A percentile compares a stretch with the other conserved stretches of the same genome.
Conservation (phyloP, 768 basidiomycete species). For the Mycena pura region DNA sequence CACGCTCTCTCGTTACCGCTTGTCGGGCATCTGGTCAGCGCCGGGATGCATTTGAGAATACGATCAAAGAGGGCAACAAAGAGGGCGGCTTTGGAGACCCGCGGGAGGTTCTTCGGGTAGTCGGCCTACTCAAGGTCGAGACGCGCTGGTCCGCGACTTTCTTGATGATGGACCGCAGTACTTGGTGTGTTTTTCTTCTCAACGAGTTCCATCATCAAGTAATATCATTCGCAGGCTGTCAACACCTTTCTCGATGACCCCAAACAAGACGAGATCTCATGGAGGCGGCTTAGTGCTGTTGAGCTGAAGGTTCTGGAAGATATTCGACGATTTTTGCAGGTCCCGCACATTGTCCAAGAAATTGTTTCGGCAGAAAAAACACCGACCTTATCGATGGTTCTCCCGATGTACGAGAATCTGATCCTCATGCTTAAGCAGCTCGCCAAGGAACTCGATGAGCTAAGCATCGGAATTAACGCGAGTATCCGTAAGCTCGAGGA, state of each 20-base stretch:
- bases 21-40: conserved; percentile 24
- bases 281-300: background rate
- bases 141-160: conserved; percentile 39
- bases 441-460: background rate
- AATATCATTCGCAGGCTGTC: conserved; percentile 1
- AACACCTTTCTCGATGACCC: conserved; percentile 14
- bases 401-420: conserved; percentile 37
- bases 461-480: conserved; percentile 18
- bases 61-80: conserved; percentile 14
- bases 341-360: conserved; percentile 34
- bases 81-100: conserved; percentile 1
- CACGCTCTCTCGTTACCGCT: conserved; percentile 9
- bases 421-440: conserved; percentile 23
- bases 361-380: conserved; percentile 36
- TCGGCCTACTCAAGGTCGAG: conserved; percentile 26
- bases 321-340: conserved; percentile 28
- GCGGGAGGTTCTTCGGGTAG: conserved; percentile 1
- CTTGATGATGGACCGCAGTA: conserved; percentile 37
- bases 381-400: conserved; percentile 35
- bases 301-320: conserved; percentile 30
- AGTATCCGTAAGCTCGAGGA: conserved; percentile 27
- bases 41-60: conserved; percentile 6
- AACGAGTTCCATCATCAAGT: background rate
- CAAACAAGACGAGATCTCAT: conserved; percentile 13
- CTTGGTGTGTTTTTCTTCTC: conserved; percentile 23